Percentiles rank a stretch among this genome's conserved stretches.
These are phyloP conservation scores for Auriscalpium microsporum DNA, from an alignment of 768 basidiomycete species.

Conservation along the genomic window DNA sequence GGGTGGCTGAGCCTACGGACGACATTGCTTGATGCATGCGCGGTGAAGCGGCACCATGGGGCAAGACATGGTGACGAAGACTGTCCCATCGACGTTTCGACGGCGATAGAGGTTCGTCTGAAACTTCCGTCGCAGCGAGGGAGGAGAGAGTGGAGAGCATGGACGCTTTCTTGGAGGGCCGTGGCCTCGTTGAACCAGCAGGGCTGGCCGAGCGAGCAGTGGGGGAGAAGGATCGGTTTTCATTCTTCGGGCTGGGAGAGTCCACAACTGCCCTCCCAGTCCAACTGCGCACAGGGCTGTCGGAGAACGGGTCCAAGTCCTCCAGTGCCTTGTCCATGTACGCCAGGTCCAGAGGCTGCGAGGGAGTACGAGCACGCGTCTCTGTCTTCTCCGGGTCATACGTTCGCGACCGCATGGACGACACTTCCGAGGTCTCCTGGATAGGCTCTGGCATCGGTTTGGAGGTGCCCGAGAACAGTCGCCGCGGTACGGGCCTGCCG, in stretches of 20 bases:
- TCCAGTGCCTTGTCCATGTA: background rate
- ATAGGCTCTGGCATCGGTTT: background rate
- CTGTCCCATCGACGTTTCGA: conserved; percentile 43
- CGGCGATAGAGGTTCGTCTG: conserved; percentile 18
- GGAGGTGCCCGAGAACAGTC: background rate
- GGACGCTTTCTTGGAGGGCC: conserved; percentile 11
- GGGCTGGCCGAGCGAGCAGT: background rate
- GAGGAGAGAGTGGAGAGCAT: conserved; percentile 8
- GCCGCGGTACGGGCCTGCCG: background rate
- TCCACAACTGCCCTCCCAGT: background rate
- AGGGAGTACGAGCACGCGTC: background rate
- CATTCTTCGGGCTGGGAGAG: background rate
- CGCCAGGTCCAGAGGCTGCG: background rate
- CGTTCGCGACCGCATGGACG: background rate
- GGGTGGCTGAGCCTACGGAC: conserved; percentile 1
- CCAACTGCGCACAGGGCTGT: background rate
- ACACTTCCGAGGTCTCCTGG: background rate
- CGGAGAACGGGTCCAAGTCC: background rate
- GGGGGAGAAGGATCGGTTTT: conserved; percentile 1
- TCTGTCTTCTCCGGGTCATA: background rate
- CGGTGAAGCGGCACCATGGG: conserved; percentile 18
- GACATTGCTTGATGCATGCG: conserved; percentile 11
- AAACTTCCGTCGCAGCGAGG: background rate
- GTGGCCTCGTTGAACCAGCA: background rate
- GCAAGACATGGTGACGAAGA: conserved; percentile 46